Conservation (phyloP, 306 rosid genomes). For the Benincasa hispida region DNA sequence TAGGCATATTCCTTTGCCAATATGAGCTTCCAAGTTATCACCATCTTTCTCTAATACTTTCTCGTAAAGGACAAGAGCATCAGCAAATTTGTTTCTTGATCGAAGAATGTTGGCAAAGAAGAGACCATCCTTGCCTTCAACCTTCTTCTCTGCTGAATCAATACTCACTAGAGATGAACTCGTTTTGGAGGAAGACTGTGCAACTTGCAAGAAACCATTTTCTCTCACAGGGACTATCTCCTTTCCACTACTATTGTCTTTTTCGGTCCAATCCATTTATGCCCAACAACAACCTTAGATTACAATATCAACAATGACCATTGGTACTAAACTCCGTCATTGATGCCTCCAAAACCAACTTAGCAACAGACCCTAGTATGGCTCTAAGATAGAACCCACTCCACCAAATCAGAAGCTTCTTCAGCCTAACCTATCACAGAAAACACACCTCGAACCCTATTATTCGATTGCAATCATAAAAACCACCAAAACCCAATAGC, state of each 20-base stretch:
- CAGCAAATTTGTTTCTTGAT: constrained; percentile 81
- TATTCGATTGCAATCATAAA: background rate
- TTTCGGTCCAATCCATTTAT: constrained; percentile 57
- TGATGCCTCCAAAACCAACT: background rate
- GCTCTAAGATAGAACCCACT: background rate
- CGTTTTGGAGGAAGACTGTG: constrained; percentile 36
- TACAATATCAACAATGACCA: constrained; percentile 15
- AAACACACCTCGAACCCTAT: background rate
- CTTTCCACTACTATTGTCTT: constrained; percentile 37
- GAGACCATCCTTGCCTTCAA: constrained; percentile 55
- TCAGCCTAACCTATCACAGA: background rate
- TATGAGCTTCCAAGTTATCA: constrained; percentile 67
- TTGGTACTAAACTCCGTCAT: constrained; percentile 1
- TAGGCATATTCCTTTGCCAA: constrained; percentile 93
- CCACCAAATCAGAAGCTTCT: background rate
- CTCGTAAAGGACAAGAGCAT: constrained; percentile 72
- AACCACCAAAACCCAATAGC: background rate
- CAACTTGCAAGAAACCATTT: constrained; percentile 58
- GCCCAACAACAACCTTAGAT: constrained; percentile 13
- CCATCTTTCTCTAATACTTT: constrained; percentile 49
- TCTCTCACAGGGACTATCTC: constrained; percentile 37
- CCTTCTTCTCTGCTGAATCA: constrained; percentile 17
- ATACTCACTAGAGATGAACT: constrained; percentile 24
- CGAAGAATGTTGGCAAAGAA: constrained; percentile 71
- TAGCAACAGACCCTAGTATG: background rate